Base-by-base conservation (phyloP, 192 early-diverging fungal genomes). In the Coemansia sp. region DNA sequence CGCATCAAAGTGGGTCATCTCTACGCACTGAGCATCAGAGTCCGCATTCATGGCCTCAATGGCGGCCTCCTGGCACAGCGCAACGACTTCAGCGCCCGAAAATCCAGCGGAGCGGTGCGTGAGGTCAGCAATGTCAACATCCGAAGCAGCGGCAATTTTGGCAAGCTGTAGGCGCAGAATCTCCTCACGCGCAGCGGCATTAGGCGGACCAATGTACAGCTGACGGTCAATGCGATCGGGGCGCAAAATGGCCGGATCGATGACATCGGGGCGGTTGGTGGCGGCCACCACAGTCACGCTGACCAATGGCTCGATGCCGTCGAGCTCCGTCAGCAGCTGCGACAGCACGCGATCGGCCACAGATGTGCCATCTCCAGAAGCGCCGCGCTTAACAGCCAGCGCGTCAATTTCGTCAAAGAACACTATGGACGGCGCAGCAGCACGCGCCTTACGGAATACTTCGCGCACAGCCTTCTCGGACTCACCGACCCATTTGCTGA, bases 351-450 rank as follows among this genome's bases (percentile, higher is more conserved):
- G 86, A 64, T 98, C 96, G 6, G 89, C 88, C 0, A 98, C 96
- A 2, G 95, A 96, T 5, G 92, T 82, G 0, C 88, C 86, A 38
- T 87, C 90, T 21, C 69, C 83, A 1, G 76, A 47, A 9, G 82
- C 76, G 31, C 88, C 85, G 44, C 97, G 86, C 59, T 90, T 88
- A 17, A 94, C 93, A 6, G 94, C 92, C 9, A 98, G 71, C 8
- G 97, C 94, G 57, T 99, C 97, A 54, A 99, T 98, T 81, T 98
- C 97, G 74, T 99, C 97, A 82, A 99, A 99, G 71, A 99, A 99
- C 7, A 99, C 86, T 50, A 99, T 98, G 4, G 93, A 91, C 6
- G 97, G 97, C 0, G 92, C 89, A 2, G 96, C 96, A 2, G 91
- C 91, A 7, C 97, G 75, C 9, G 97, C 97, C 75, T 95, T 96